Conservation (phyloP, 768 basidiomycete species). For the Strobilomyces dryophilus region DNA sequence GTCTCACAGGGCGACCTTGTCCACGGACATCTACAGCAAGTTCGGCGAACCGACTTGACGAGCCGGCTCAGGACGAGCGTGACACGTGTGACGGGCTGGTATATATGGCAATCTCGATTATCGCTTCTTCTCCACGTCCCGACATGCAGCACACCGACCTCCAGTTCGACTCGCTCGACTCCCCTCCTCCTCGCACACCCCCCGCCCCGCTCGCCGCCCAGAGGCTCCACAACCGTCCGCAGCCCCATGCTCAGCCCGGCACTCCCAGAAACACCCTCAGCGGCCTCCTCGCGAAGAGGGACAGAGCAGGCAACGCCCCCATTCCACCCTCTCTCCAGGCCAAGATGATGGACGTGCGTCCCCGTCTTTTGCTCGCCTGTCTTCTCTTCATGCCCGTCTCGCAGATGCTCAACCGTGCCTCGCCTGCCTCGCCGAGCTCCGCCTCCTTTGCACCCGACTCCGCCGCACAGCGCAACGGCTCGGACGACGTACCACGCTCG, state of each 20-base stretch:
- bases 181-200: background rate
- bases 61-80: too few relatives aligned
- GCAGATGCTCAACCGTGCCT: conserved; percentile 47
- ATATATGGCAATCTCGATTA: conserved; percentile 36
- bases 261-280: conserved; percentile 29
- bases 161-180: conserved; percentile 9
- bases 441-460: conserved; percentile 37
- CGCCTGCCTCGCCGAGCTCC: conserved; percentile 23
- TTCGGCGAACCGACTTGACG: too few relatives aligned
- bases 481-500: conserved; percentile 28
- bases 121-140: conserved; percentile 20
- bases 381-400: conserved; percentile 13
- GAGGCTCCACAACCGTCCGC: conserved; percentile 15
- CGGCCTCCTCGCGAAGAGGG: conserved; percentile 42
- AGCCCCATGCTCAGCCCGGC: conserved; percentile 11
- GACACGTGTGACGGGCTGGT: conserved; percentile 6
- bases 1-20: background rate
- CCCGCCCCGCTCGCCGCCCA: conserved; percentile 1
- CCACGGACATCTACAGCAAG: conserved; percentile 1
- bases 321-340: conserved; percentile 89
- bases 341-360: conserved; percentile 85
- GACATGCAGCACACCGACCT: conserved; percentile 22
- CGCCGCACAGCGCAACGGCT: conserved; percentile 36
- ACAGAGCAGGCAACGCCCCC: conserved; percentile 48
- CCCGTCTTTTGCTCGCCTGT: background rate